Percentiles rank a stretch among this genome's conserved stretches.
These are phyloP conservation scores for Pythium monospermum DNA, from an alignment of 352 stramenopile species.

Conservation along the genomic window DNA sequence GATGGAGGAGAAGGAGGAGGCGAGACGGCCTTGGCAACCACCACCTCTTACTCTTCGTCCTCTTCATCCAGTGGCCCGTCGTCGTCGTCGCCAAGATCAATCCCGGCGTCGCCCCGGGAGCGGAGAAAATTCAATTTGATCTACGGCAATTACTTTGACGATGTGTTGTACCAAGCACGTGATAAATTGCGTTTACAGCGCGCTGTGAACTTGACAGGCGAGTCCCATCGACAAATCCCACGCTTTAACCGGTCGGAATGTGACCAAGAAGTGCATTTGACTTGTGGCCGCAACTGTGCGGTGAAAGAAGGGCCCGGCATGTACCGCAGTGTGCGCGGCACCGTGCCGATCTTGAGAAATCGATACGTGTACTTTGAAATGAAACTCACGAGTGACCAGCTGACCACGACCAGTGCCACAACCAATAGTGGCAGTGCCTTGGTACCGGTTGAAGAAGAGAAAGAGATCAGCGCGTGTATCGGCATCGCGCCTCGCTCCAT, in stretches of 20 bases:
- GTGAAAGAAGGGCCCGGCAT: constrained; percentile 70
- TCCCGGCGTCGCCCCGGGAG: constrained; percentile 70
- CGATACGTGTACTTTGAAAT: constrained; percentile 88
- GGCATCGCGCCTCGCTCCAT: constrained; percentile 70
- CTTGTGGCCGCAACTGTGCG: constrained; percentile 74
- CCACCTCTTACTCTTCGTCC: not conserved
- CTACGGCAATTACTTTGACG: constrained; percentile 81
- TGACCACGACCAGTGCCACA: constrained; percentile 34
- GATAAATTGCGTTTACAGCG: constrained; percentile 73
- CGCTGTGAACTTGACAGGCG: constrained; percentile 59
- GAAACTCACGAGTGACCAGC: constrained; percentile 43
- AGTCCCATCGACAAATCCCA: constrained; percentile 48
- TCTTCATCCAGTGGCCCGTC: constrained; percentile 16
- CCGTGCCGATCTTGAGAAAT: constrained; percentile 51
- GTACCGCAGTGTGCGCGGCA: constrained; percentile 74
- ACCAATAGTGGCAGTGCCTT: no score
- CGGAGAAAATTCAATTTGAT: constrained; percentile 68
- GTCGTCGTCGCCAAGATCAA: constrained; percentile 73
- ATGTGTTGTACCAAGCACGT: constrained; percentile 77
- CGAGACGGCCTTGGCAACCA: not conserved
- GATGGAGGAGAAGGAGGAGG: not conserved
- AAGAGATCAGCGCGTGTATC: constrained; percentile 73
- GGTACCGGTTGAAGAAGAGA: constrained; percentile 17
- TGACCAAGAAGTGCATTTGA: constrained; percentile 84
- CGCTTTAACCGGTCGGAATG: constrained; percentile 78